Evolutionary conservation across 148 eudicot genomes (phyloP), one percentile per base, ranked within the genome.

Genomic region (Cornus kousa): DNA sequence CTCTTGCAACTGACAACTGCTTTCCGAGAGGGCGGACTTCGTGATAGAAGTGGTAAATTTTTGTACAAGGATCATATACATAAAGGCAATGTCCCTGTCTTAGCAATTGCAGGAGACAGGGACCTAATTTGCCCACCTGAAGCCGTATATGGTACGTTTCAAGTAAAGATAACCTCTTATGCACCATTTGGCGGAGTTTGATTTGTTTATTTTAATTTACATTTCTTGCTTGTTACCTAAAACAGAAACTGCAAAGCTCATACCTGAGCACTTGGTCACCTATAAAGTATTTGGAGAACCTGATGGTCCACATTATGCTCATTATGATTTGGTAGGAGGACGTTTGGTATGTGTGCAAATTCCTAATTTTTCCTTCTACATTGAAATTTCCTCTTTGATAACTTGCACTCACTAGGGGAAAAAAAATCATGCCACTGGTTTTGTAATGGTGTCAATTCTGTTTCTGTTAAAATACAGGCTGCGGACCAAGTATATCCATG

Each of bases 301-400:
- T 9, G 92, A 82, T 70, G 99, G 99, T 77, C 97, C 97, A 17
- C 98, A 96, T 87, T 96, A 96, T 85, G 99, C 95, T 76, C 99
- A 96, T 83, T 96, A 96, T 78, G 99, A 96, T 80, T 84, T 96
- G 85, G 95, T 96, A 62, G 98, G 98, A 75, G 98, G 98, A 62
- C 87, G 90, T 79, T 66, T 86, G 93, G 99, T 96, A 88, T 37
- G 85, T 37, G 85, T 53, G 43, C 73, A 66, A 78, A 53, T 66
- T 72, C 33, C 32, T 12, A 12, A 23, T 70, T 74, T 23, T 68
- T 43, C 57, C 31, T 57, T 78, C 71, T 74, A 28, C 35, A 70
- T 0, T 5, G 6, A 62, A 19, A 62, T 62, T 19, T 62, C 11
- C 7, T 17, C 8, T 20, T 62, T 20, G 66, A 17, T 62, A 62